Conservation (phyloP, 225 moss, liverwort and hornwort species). For the Climacium dendroides region DNA sequence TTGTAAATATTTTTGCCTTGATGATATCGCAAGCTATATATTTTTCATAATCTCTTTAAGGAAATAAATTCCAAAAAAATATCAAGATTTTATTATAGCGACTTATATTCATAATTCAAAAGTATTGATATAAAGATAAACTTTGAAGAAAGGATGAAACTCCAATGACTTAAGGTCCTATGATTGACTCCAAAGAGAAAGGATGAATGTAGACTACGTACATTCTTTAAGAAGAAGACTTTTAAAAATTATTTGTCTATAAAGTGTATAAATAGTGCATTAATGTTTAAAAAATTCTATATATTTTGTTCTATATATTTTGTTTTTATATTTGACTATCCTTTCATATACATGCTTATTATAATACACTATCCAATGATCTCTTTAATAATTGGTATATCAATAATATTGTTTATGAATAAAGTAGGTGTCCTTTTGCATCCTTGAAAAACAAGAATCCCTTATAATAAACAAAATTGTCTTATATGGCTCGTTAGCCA, state of each 20-base stretch:
- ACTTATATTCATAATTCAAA: neutral
- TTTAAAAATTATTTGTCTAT: neutral
- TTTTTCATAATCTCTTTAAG: neutral
- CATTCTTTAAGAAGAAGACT: no score
- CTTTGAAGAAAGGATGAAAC: neutral
- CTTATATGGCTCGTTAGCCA: rapidly evolving
- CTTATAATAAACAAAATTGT: rapidly evolving
- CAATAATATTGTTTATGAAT: neutral
- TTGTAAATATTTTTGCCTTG: neutral
- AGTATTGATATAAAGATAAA: no score
- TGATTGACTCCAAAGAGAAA: rapidly evolving
- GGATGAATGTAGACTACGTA: neutral
- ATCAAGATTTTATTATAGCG: neutral
- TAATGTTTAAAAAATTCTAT: no score
- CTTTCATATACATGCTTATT: neutral
- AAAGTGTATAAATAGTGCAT: neutral
- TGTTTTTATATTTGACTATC: neutral
- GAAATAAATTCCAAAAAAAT: neutral
- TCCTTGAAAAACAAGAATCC: rapidly evolving
- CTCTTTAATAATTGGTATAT: neutral
- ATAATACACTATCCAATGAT: neutral
- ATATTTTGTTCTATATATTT: no score
- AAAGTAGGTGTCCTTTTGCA: rapidly evolving
- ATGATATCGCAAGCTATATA: neutral
- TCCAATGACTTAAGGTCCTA: neutral